These are phyloP conservation scores for Pseudonitzschia pungens DNA, from an alignment of 108 stramenopile species.

Conservation along the genomic window DNA sequence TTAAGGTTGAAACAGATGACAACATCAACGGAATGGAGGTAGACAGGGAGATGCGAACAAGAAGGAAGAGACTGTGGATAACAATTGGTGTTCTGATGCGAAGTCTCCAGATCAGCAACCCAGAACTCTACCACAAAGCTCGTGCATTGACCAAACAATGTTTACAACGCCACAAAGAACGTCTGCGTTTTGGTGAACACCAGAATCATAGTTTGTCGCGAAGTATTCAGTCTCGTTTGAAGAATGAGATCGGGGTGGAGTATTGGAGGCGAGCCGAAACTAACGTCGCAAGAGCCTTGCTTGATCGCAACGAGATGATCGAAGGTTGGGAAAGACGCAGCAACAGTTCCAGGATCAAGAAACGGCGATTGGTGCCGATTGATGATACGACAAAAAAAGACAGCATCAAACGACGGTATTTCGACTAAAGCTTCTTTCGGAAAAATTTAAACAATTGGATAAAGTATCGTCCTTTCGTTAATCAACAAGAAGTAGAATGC, in stretches of 20 bases:
- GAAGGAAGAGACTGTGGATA: slow-evolving; percentile 18
- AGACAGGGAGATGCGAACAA: slow-evolving; percentile 17
- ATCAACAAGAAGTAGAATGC: too few species aligned
- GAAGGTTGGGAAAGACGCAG: background rate
- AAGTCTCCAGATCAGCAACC: background rate
- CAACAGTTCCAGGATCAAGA: background rate
- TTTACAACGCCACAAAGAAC: background rate
- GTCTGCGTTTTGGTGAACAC: background rate
- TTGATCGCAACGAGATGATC: background rate
- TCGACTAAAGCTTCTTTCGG: too few species aligned
- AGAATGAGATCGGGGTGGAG: slow-evolving; percentile 8
- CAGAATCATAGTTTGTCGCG: background rate
- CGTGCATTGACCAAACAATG: background rate
- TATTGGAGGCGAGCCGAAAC: slow-evolving; percentile 15
- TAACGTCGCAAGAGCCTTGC: background rate
- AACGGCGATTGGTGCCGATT: too few species aligned
- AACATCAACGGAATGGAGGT: slow-evolving; percentile 18
- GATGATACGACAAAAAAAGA: too few species aligned
- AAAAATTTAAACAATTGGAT: too few species aligned
- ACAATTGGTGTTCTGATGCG: slow-evolving; percentile 10
- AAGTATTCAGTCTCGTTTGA: slow-evolving; percentile 6
- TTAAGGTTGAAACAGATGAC: background rate
- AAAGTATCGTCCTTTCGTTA: too few species aligned
- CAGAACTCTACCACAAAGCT: slow-evolving; percentile 4
- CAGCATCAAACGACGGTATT: too few species aligned